Conservation (phyloP, 306 rosid species). For the Castanea crenata region DNA sequence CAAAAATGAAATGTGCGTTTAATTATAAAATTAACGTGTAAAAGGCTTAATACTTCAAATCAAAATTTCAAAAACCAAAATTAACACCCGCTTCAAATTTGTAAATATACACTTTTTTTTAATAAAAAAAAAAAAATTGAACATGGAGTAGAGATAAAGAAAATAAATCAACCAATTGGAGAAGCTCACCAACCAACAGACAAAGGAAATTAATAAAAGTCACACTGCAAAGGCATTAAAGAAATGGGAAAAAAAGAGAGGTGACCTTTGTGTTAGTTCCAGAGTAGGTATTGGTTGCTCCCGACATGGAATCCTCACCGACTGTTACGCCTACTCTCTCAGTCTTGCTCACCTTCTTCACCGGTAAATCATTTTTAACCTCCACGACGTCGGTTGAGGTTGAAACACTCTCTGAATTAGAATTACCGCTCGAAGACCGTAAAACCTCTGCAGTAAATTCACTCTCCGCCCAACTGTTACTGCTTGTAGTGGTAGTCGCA, state of each 20-base stretch:
- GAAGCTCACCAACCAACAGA: not conserved
- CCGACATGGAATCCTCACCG: slow-evolving; percentile 29
- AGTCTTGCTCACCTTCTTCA: not conserved
- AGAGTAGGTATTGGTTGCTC: not conserved
- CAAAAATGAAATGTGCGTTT: too few relatives aligned
- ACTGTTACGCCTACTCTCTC: slow-evolving; percentile 15
- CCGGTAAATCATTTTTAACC: not conserved
- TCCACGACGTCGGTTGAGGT: slow-evolving; percentile 28
- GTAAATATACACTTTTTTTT: too few relatives aligned
- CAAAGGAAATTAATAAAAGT: not conserved
- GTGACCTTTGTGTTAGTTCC: slow-evolving; percentile 37
- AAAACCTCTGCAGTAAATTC: slow-evolving; percentile 39
- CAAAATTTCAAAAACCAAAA: too few relatives aligned
- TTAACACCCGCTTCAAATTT: too few relatives aligned
- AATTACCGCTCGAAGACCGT: slow-evolving; percentile 21
- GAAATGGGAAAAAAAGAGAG: not conserved
- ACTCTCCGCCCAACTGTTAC: slow-evolving; percentile 56
- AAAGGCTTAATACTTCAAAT: too few relatives aligned
- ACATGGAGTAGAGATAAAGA: too few relatives aligned
- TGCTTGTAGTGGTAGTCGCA: not conserved
- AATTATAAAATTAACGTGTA: too few relatives aligned
- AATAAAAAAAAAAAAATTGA: too few relatives aligned
- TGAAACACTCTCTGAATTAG: slow-evolving; percentile 18
- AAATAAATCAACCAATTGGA: not conserved
- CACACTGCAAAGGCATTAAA: not conserved